Evolutionary conservation across 176 grass and related monocot species (phyloP).

Genomic region (Pontederia paniculata): DNA sequence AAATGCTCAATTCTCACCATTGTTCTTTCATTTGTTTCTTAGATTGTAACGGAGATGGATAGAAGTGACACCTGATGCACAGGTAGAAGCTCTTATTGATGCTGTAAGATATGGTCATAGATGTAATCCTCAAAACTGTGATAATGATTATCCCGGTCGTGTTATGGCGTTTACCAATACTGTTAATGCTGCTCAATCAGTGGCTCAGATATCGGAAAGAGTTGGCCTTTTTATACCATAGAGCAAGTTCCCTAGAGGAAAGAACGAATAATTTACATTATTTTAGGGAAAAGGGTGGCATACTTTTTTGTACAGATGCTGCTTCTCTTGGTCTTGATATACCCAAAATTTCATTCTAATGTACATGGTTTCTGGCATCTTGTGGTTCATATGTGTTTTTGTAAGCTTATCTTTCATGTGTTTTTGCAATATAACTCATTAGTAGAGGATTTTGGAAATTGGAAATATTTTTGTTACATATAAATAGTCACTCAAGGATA

Average conservation of each 20-base stretch:
- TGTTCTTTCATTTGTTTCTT: slow-evolving; percentile 3
- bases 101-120: slow-evolving; percentile 54
- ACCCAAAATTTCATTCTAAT: slow-evolving; percentile 72
- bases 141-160: slow-evolving; percentile 27
- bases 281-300: slow-evolving; percentile 63
- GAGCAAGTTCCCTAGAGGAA: slow-evolving; percentile 65
- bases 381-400: no score
- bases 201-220: slow-evolving; percentile 51
- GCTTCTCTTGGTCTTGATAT: slow-evolving; percentile 87
- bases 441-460: no score
- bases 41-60: slow-evolving; percentile 91
- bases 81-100: slow-evolving; percentile 77
- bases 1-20: not conserved
- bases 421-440: no score
- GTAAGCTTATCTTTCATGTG: no score
- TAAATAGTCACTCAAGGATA: no score
- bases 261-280: slow-evolving; percentile 40
- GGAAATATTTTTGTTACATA: no score
- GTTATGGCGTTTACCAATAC: slow-evolving; percentile 96
- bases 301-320: slow-evolving; percentile 96
- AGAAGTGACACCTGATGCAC: slow-evolving; percentile 74
- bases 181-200: slow-evolving; percentile 75
- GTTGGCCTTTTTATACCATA: slow-evolving; percentile 71
- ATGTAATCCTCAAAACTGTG: slow-evolving; percentile 23
- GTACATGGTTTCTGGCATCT: no score